Percentiles rank a stretch among this genome's conserved stretches.
phyloP scores from a whole-genome alignment of 495 filamentous ascomycete genomes.

The Penicillium macrosclerotiorum region DNA sequence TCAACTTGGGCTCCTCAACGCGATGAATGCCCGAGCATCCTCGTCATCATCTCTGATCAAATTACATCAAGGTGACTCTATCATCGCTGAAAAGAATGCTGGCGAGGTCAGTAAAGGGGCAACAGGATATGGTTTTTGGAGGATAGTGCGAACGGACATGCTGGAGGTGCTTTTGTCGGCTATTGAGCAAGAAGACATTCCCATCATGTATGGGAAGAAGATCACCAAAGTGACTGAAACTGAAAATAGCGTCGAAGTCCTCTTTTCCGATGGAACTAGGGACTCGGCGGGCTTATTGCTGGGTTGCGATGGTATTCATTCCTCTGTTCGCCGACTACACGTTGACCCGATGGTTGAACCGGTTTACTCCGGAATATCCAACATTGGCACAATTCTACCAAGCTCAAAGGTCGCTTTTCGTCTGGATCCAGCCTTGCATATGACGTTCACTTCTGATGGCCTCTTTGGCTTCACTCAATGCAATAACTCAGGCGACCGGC shows the following conservation, averaged over 20 bases:
- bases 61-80: neutral
- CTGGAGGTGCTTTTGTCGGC: neutral
- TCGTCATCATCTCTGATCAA: neutral
- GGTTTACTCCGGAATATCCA: conserved; percentile 1
- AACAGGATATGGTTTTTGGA: neutral
- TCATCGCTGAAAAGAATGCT: neutral
- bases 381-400: neutral
- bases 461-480: neutral
- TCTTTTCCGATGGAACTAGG: conserved; percentile 1
- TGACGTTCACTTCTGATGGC: neutral
- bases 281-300: neutral
- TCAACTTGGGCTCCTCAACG: conserved; percentile 1
- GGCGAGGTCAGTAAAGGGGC: neutral
- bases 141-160: neutral
- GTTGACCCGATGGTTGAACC: neutral
- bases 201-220: neutral
- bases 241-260: neutral
- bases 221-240: neutral
- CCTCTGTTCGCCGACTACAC: conserved; percentile 1
- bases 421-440: neutral
- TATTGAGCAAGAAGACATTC: neutral
- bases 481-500: neutral
- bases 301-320: conserved; percentile 4
- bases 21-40: neutral
- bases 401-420: no score